Conservation (phyloP, 2,329 filamentous ascomycete genomes). For the Lithohypha guttulata region DNA sequence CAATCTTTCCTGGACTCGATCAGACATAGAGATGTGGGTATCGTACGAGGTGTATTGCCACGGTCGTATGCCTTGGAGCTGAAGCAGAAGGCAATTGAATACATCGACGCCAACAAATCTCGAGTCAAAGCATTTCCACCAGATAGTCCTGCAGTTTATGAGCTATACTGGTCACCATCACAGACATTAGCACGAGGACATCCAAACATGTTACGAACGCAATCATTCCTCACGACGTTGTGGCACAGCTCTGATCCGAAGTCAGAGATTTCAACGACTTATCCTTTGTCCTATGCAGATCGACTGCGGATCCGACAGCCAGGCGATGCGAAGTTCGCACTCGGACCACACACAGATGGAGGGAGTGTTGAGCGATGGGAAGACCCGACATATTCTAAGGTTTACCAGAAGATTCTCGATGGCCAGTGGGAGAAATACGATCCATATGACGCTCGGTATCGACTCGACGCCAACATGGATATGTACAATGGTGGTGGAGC, state of each 20-base stretch:
- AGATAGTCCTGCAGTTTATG: constrained; percentile 58
- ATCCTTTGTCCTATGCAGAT: constrained; percentile 60
- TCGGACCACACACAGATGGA: constrained; percentile 64
- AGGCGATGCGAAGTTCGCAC: constrained; percentile 58
- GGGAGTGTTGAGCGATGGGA: constrained; percentile 70
- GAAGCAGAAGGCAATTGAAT: constrained; percentile 55
- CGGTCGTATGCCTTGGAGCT: constrained; percentile 52
- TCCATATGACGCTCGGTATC: constrained; percentile 64
- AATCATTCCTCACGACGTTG: constrained; percentile 52
- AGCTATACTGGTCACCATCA: constrained; percentile 62
- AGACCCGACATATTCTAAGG: constrained; percentile 54
- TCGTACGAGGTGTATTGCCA: constrained; percentile 56
- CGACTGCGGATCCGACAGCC: constrained; percentile 61
- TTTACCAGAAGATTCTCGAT: constrained; percentile 62
- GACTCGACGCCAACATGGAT: constrained; percentile 59
- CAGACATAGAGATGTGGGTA: constrained; percentile 49
- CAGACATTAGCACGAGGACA: constrained; percentile 60
- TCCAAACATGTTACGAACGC: constrained; percentile 50
- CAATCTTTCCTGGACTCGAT: constrained; percentile 39
- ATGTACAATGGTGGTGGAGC: constrained; percentile 71
- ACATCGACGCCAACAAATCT: constrained; percentile 50
- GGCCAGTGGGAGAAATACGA: constrained; percentile 75
- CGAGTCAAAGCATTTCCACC: constrained; percentile 51
- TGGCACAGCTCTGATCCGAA: constrained; percentile 47
- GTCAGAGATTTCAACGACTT: constrained; percentile 38